These are phyloP conservation scores for Fusarium scirpi DNA, from an alignment of 2,329 filamentous ascomycete genomes.

Conservation along the genomic window DNA sequence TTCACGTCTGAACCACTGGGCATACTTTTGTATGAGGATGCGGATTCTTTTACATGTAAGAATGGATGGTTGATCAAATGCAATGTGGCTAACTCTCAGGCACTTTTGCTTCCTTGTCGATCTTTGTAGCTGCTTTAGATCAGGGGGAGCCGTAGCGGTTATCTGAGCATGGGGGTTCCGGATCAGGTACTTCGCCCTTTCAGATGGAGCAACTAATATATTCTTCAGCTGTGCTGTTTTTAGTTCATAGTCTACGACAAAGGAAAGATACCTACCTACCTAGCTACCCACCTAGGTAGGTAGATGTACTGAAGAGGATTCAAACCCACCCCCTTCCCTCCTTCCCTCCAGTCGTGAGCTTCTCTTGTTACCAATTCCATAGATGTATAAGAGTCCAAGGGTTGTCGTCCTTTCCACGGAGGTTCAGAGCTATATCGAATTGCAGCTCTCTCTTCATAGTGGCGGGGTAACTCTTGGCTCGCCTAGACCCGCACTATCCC, in stretches of 20 bases:
- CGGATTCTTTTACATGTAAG: no score
- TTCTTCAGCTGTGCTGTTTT: no score
- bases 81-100: not conserved
- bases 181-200: not conserved
- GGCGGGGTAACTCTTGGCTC: conserved; percentile 23
- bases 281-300: no score
- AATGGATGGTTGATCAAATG: not conserved
- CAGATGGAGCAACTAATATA: not conserved
- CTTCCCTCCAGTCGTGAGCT: no score
- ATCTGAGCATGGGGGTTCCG: not conserved
- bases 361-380: no score
- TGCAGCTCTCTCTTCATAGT: not conserved
- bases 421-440: not conserved
- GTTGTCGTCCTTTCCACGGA: not conserved
- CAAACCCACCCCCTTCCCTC: not conserved
- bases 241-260: no score
- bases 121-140: not conserved
- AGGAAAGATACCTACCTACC: not conserved
- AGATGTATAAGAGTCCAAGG: not conserved
- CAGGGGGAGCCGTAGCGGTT: not conserved
- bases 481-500: not conserved
- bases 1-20: not conserved
- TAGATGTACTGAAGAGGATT: no score
- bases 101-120: not conserved
- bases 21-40: not conserved